Base-by-base conservation (phyloP, 805 yeast genomes). In the Yarrowia deformans region DNA sequence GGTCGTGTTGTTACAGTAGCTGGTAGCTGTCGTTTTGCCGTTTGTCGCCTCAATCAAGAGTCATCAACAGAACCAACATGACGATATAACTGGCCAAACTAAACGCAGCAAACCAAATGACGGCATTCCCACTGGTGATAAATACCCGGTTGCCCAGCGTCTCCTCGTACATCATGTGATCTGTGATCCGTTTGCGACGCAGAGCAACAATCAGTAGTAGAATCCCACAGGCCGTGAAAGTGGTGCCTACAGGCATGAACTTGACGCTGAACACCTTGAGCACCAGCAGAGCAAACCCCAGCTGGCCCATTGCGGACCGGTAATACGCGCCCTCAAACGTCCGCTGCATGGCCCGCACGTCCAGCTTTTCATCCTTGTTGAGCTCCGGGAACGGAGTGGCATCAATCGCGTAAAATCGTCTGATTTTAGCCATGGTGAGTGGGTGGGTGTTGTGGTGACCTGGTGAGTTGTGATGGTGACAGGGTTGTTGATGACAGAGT, bases 271-370 rank as follows among this genome's bases (percentile, higher is more conserved):
- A 90, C 46, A 90, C 77, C 76, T 89, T 88, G 72, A 90, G 81
- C 18, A 90, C 83, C 69, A 90, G 78, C 40, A 90, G 79, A 3
- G 90, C 83, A 73, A 91, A 88, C 12, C 92, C 84, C 37, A 91
- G 77, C 67, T 88, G 84, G 23, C 90, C 88, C 39, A 91, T 79
- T 23, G 93, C 89, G 0, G 93, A 86, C 67, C 97, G 78, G 34
- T 89, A 81, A 74, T 91, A 90, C 1, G 96, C 93, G 0, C 96
- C 97, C 75, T 90, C 95, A 74, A 90, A 90, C 0, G 96, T 90
- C 69, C 97, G 78, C 77, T 90, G 95, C 50, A 66, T 66, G 3
- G 69, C 69, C 14, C 69, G 39, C 34, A 66, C 61, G n/a, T 66
- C 69, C 18, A 66, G 52, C 50, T 66, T 50, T 34, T 66, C 61